Conservation (phyloP, 176 grass and related monocot species). For the Rhynchospora breviuscula region DNA sequence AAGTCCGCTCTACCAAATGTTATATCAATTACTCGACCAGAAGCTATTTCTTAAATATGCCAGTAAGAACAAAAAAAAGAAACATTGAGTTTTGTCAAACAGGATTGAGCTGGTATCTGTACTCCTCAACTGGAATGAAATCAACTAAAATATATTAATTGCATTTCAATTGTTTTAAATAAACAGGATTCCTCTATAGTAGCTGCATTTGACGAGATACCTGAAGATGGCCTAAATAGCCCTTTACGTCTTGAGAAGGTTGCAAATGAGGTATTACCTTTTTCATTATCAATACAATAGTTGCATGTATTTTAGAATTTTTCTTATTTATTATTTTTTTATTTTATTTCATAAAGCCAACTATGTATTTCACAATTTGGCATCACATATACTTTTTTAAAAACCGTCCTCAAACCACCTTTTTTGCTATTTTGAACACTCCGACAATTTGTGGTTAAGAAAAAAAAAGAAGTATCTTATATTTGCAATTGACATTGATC, state of each 20-base stretch:
- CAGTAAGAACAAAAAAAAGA: neutral
- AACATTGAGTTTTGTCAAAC: neutral
- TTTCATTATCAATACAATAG: neutral
- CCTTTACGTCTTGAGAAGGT: conserved; percentile 90
- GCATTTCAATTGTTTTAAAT: conserved; percentile 19
- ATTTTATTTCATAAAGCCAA: conserved; percentile 27
- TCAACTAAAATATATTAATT: neutral
- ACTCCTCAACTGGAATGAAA: neutral
- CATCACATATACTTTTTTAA: neutral
- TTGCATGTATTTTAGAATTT: neutral
- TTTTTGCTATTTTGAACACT: neutral
- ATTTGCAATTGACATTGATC: neutral
- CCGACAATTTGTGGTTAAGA: neutral
- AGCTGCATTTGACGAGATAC: conserved; percentile 89
- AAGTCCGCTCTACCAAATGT: neutral
- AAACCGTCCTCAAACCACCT: neutral
- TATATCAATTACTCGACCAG: neutral
- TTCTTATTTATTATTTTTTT: conserved; percentile 54
- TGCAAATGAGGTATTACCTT: conserved; percentile 79
- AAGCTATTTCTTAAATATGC: neutral
- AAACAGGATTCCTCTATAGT: conserved; percentile 88
- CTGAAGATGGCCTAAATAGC: conserved; percentile 95
- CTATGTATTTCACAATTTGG: neutral
- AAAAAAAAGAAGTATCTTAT: neutral
- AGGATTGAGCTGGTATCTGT: neutral